Evolutionary conservation across 2,329 filamentous ascomycete genomes (phyloP).

Genomic region (Calonectria naviculata): DNA sequence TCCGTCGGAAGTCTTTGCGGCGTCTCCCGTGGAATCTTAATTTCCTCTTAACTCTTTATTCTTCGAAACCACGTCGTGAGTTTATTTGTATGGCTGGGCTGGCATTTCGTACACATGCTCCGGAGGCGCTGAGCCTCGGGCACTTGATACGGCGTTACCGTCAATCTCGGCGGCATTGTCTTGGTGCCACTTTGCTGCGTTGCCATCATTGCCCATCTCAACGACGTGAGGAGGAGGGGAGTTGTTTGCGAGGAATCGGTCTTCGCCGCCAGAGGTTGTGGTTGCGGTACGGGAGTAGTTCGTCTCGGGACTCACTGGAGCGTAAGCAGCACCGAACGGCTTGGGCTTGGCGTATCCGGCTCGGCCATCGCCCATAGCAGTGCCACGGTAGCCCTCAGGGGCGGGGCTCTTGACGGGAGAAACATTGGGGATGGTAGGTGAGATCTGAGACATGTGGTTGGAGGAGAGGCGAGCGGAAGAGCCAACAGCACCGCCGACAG

Average conservation of each 20-base stretch:
- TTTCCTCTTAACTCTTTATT: constrained; percentile 19
- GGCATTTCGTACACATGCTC: constrained; percentile 57
- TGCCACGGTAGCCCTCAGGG: constrained; percentile 52
- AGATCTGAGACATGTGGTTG: constrained; percentile 45
- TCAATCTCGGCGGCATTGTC: constrained; percentile 53
- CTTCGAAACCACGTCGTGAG: not conserved
- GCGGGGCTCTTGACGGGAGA: constrained; percentile 28
- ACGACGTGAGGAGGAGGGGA: constrained; percentile 33
- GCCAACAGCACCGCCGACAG: constrained; percentile 46
- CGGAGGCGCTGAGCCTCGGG: constrained; percentile 39
- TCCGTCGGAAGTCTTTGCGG: constrained; percentile 9
- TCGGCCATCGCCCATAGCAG: constrained; percentile 52
- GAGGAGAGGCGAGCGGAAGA: constrained; percentile 27
- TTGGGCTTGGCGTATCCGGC: constrained; percentile 53
- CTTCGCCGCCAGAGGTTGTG: constrained; percentile 2
- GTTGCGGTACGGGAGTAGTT: constrained; percentile 38
- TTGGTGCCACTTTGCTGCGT: constrained; percentile 47
- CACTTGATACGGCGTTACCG: constrained; percentile 44
- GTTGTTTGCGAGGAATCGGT: constrained; percentile 11
- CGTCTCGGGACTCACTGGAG: constrained; percentile 34
- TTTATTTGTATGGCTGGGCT: constrained; percentile 49
- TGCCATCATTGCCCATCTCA: constrained; percentile 48
- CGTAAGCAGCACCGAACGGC: constrained; percentile 42
- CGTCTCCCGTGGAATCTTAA: constrained; percentile 5
- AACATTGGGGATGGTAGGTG: constrained; percentile 32